Base-by-base conservation (phyloP, 2,329 filamentous ascomycete species). In the Erysiphe pulchra region DNA sequence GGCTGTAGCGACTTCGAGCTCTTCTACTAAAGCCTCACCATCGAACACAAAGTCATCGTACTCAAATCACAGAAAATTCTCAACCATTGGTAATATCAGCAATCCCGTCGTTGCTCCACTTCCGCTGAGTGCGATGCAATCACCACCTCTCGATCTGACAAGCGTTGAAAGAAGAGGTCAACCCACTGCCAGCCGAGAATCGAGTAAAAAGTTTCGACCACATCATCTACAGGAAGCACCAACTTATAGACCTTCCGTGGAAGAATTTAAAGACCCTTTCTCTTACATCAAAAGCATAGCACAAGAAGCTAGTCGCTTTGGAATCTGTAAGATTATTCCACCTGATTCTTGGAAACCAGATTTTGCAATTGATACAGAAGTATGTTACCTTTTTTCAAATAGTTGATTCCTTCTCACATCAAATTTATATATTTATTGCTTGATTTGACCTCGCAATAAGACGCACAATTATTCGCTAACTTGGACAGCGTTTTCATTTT, bases 301-400 rank as follows among this genome's bases (percentile, higher is more conserved):
- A 1, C 77, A 83, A 1, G 85, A 94, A 59, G 90, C 83, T 20
- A 73, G 70, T 52, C 75, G 86, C 55, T 95, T 81, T 62, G 90
- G 90, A 44, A 81, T 98, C 46, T 86, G 85, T 70, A 93, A 94
- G 62, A 83, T 98, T 50, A 81, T 98, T 47, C 90, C 90, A 5
- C 90, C 90, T 0, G 83, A 90, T 50, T 76, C 71, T 32, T 98
- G 90, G 90, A 87, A 92, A 56, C 90, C 90, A 8, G 71, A 84
- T 14, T 95, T 98, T 60, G 86, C 86, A 39, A 92, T 98, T 57
- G 85, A 98, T 59, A 95, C 87, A 18, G 85, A 94, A 75, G 87
- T 94, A 68, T 40, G 56, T 50, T 34, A 16, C 28, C 31, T 14
- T 14, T n/a, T 31, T 45, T n/a, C 32, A 24, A 6, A 24, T 24